Base-by-base conservation (phyloP, 768 basidiomycete genomes). In the Lactarius psammicola region DNA sequence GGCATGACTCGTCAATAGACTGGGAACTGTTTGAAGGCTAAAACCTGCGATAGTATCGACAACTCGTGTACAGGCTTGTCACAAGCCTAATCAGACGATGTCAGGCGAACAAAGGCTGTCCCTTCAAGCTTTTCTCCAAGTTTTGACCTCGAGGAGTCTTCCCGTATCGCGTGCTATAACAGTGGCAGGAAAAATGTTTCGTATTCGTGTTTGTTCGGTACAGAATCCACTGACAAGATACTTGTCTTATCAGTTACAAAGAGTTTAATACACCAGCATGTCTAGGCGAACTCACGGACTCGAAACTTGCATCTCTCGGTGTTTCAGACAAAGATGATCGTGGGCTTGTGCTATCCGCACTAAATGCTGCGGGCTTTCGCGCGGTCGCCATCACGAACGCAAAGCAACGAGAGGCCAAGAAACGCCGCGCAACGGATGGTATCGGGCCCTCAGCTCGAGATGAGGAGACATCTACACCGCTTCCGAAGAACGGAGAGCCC, bases 281-380 rank as follows among this genome's bases (percentile, higher is more conserved):
- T 68, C 82, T 94, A 10, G 74, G 77, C 2, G 78, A 80, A 60
- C 77, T 95, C 38, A 85, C 82, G 33, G 85, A 91, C 59, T 67
- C 77, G 15, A 86, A 85, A 71, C 80, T 95, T 26, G 76, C 77
- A 20, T 77, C 79, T 4, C 75, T 84, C 17, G 89, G 89, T 0
- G 72, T 95, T 23, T 78, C 80, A 10, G 83, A 83, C 64, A 88
- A 88, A 71, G 88, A 89, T 23, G 80, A 85, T 56, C 78, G 92
- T 23, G 88, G 81, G 71, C 76, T 80, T 20, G 76, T 88, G 18
- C 74, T 93, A 56, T 70, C 78, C 40, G 86, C 89, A 10, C 68
- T 92, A 28, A 82, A 81, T 38, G 87, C 86, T 71, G 85, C 84
- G 18, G 89, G 87, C n/a, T 86, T 86, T 75, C 76, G 79, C 36